Evolutionary conservation across 305 asterid species (phyloP).

Genomic region (Solanum hybrid): DNA sequence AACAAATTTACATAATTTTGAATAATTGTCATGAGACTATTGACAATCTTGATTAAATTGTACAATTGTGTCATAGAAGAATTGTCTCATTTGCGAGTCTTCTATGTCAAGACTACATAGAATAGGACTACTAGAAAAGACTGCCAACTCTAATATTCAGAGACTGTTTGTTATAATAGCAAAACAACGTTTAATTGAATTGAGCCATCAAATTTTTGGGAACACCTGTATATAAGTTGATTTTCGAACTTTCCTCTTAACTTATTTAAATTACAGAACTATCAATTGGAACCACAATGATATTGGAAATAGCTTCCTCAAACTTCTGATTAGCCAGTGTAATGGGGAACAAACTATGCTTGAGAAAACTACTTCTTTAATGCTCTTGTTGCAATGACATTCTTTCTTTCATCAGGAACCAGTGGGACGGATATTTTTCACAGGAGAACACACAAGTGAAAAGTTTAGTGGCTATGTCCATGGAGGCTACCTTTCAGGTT

Average conservation of each 20-base stretch:
- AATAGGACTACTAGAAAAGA: not conserved
- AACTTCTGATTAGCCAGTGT: not conserved
- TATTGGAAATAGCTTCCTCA: not conserved
- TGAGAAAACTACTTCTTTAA: not conserved
- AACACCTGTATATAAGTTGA: not conserved
- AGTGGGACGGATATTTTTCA: slow-evolving; percentile 73
- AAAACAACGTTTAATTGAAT: not conserved
- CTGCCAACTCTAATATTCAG: not conserved
- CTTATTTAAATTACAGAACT: not conserved
- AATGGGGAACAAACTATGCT: not conserved
- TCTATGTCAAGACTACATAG: not conserved
- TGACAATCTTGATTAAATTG: not conserved
- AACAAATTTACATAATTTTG: not conserved
- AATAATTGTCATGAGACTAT: not conserved
- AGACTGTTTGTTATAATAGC: not conserved
- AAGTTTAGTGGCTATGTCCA: slow-evolving; percentile 81
- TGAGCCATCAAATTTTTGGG: not conserved
- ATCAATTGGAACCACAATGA: not conserved
- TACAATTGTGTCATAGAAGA: not conserved
- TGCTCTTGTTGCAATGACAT: slow-evolving; percentile 4
- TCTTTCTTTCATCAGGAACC: slow-evolving; percentile 50
- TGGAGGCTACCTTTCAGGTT: slow-evolving; percentile 89
- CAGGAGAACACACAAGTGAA: slow-evolving; percentile 89
- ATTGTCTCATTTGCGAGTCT: not conserved
- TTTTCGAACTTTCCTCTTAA: not conserved